Evolutionary conservation across 805 yeast genomes (phyloP).

Genomic region (Starmerella ratchasimensis): DNA sequence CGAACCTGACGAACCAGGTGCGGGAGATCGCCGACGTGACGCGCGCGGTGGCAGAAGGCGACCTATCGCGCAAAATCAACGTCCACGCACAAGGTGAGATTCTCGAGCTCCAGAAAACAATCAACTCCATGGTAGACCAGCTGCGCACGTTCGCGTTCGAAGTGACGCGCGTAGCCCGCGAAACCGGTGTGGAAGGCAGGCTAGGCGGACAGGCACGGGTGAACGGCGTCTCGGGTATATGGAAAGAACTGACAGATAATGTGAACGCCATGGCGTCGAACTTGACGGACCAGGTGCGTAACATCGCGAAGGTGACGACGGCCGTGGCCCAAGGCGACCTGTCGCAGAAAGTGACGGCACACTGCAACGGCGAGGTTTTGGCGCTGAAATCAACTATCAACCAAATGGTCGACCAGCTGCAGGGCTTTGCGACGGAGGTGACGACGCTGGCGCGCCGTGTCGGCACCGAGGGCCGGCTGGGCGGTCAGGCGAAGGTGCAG

Average conservation of each 20-base stretch:
- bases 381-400: constrained; percentile 75
- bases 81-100: constrained; percentile 90
- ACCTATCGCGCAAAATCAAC: constrained; percentile 65
- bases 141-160: constrained; percentile 71
- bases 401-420: constrained; percentile 75
- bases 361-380: constrained; percentile 66
- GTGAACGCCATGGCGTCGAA: constrained; percentile 84
- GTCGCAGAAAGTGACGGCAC: constrained; percentile 72
- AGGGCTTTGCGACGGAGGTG: constrained; percentile 72
- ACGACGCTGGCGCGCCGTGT: constrained; percentile 77
- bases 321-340: constrained; percentile 78
- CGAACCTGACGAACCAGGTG: constrained; percentile 75
- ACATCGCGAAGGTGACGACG: constrained; percentile 75
- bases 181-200: constrained; percentile 80
- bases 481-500: constrained; percentile 74
- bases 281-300: constrained; percentile 75
- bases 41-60: constrained; percentile 79
- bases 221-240: constrained; percentile 68
- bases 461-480: constrained; percentile 78
- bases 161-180: constrained; percentile 75
- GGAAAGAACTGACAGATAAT: constrained; percentile 78
- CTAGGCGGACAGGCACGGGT: constrained; percentile 80
- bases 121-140: constrained; percentile 81
- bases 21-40: constrained; percentile 84
- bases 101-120: constrained; percentile 69